Evolutionary conservation across 805 yeast genomes (phyloP).

Genomic region (Groenewaldozyma salmanticensis): DNA sequence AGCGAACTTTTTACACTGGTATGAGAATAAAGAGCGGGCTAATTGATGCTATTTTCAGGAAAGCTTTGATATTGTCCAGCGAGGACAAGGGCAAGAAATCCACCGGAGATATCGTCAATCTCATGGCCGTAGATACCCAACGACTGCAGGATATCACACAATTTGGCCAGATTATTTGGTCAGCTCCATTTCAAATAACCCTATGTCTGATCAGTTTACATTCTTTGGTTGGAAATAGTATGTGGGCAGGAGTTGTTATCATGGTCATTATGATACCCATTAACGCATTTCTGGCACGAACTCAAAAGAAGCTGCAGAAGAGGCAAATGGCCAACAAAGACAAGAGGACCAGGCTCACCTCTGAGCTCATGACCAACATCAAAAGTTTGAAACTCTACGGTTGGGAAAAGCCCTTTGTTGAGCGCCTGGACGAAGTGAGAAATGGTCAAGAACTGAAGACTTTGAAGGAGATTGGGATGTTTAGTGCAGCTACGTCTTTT

Average conservation of each 20-base stretch:
- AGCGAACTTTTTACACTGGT: slow-evolving; percentile 43
- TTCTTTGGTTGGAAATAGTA: slow-evolving; percentile 60
- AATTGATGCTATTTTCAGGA: slow-evolving; percentile 57
- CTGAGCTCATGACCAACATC: slow-evolving; percentile 83
- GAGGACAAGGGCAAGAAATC: slow-evolving; percentile 48
- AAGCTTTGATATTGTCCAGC: slow-evolving; percentile 50
- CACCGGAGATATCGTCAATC: slow-evolving; percentile 81
- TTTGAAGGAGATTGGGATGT: slow-evolving; percentile 61
- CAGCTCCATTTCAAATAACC: slow-evolving; percentile 82
- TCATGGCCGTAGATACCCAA: slow-evolving; percentile 92
- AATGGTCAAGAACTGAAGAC: slow-evolving; percentile 55
- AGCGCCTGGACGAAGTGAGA: slow-evolving; percentile 45
- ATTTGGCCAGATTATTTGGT: slow-evolving; percentile 78
- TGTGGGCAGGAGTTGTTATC: slow-evolving; percentile 91
- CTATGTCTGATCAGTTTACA: slow-evolving; percentile 68
- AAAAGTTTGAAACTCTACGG: slow-evolving; percentile 78
- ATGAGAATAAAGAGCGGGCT: slow-evolving; percentile 54
- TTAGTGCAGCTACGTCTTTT: slow-evolving; percentile 80
- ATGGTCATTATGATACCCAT: slow-evolving; percentile 67
- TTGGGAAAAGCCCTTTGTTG: slow-evolving; percentile 73
- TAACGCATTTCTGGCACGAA: slow-evolving; percentile 39
- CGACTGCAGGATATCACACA: slow-evolving; percentile 75
- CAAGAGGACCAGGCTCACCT: slow-evolving; percentile 63
- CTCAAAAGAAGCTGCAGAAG: slow-evolving; percentile 54
- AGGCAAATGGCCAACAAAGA: slow-evolving; percentile 83